phyloP scores from a whole-genome alignment of 805 yeast genomes.

The Candida tammaniensis region DNA sequence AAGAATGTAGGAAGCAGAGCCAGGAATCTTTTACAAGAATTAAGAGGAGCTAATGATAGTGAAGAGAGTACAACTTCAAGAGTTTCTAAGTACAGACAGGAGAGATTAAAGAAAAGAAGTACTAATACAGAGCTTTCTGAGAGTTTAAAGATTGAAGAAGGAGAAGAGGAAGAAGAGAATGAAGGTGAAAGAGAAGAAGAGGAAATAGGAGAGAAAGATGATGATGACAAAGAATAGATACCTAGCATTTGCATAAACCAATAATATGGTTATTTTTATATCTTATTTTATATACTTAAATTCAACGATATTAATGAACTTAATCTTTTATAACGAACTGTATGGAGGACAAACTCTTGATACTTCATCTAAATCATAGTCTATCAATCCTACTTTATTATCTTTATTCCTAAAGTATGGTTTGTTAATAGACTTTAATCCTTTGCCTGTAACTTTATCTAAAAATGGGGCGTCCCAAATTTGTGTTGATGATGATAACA shows the following conservation, averaged over 20 bases:
- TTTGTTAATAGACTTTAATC: slow-evolving; percentile 32
- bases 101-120: slow-evolving; percentile 29
- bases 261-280: neutral
- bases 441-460: slow-evolving; percentile 40
- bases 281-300: too few species aligned
- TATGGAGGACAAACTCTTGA: slow-evolving; percentile 9
- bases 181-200: slow-evolving; percentile 2
- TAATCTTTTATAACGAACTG: slow-evolving; percentile 6
- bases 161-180: slow-evolving; percentile 6
- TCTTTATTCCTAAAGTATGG: slow-evolving; percentile 31
- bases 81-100: slow-evolving; percentile 40
- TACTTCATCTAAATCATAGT: slow-evolving; percentile 27
- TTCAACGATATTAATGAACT: too few species aligned
- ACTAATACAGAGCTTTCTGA: slow-evolving; percentile 4
- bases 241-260: neutral
- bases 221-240: slow-evolving; percentile 1
- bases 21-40: slow-evolving; percentile 57
- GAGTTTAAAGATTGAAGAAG: neutral
- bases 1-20: slow-evolving; percentile 54
- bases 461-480: slow-evolving; percentile 28
- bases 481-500: slow-evolving; percentile 1
- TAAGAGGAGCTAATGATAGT: slow-evolving; percentile 38
- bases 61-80: slow-evolving; percentile 11
- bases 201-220: neutral
- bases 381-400: slow-evolving; percentile 24